Conservation (phyloP, 768 basidiomycete species). For the Multifurca ochricompacta region DNA sequence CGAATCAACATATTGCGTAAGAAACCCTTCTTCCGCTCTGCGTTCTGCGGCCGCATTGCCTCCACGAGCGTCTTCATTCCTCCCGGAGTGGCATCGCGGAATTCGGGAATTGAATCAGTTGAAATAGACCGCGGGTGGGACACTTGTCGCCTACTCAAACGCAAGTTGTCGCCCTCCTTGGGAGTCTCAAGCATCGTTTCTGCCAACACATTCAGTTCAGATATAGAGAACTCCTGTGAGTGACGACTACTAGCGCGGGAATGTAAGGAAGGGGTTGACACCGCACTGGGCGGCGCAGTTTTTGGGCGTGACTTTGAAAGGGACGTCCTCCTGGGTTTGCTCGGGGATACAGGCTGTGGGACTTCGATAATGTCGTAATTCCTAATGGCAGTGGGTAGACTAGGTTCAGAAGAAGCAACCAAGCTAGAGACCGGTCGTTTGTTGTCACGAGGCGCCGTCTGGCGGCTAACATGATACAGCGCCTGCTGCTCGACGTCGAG, state of each 20-base stretch:
- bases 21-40: conserved; percentile 31
- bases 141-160: conserved; percentile 20
- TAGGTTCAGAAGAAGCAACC: not conserved
- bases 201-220: not conserved
- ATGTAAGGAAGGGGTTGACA: conserved; percentile 20
- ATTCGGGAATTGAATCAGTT: conserved; percentile 43
- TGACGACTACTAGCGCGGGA: conserved; percentile 18
- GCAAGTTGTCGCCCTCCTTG: conserved; percentile 2
- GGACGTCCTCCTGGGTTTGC: conserved; percentile 10
- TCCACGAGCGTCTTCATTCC: not conserved
- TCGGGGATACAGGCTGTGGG: not conserved
- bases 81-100: not conserved
- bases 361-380: not conserved
- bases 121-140: conserved; percentile 46
- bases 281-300: conserved; percentile 14
- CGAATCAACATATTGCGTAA: conserved; percentile 35
- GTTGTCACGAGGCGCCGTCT: not conserved
- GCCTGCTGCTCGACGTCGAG: conserved; percentile 66
- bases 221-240: conserved; percentile 2
- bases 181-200: not conserved
- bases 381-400: not conserved
- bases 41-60: conserved; percentile 14
- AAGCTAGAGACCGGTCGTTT: not conserved
- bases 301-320: conserved; percentile 13
- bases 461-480: conserved; percentile 53